phyloP scores from a whole-genome alignment of 2,329 filamentous ascomycete genomes.

The Botrytis fragariae region DNA sequence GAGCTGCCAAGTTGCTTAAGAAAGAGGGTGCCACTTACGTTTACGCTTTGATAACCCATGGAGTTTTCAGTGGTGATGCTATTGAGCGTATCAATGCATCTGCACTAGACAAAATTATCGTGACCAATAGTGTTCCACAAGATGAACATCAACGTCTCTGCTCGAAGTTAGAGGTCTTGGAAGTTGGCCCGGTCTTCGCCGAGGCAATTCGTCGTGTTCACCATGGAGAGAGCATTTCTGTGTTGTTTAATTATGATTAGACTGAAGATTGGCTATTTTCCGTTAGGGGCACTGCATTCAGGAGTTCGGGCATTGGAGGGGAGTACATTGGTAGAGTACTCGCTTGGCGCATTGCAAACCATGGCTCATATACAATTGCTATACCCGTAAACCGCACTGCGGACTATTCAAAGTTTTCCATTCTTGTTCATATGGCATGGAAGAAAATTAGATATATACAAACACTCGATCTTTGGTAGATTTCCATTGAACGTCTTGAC shows the following conservation, averaged over 20 bases:
- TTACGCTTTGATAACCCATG: slow-evolving; percentile 90
- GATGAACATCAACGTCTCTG: slow-evolving; percentile 73
- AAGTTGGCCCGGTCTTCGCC: slow-evolving; percentile 87
- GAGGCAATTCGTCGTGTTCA: slow-evolving; percentile 95
- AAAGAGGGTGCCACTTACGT: slow-evolving; percentile 90
- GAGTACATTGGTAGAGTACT: slow-evolving; percentile 18
- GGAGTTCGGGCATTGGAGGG: slow-evolving; percentile 13
- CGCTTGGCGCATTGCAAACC: slow-evolving; percentile 15
- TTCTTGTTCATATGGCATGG: slow-evolving; percentile 16
- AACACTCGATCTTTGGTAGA: slow-evolving; percentile 18
- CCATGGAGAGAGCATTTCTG: slow-evolving; percentile 85
- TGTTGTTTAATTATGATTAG: slow-evolving; percentile 22
- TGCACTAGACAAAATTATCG: slow-evolving; percentile 86
- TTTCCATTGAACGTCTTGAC: slow-evolving; percentile 18
- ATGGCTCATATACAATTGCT: slow-evolving; percentile 18
- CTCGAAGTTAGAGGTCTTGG: slow-evolving; percentile 86
- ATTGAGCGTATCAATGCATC: slow-evolving; percentile 93
- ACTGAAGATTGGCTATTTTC: slow-evolving; percentile 17
- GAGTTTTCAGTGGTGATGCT: slow-evolving; percentile 91
- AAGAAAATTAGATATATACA: slow-evolving; percentile 6
- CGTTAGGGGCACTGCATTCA: not conserved
- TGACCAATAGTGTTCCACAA: slow-evolving; percentile 94
- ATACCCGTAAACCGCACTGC: slow-evolving; percentile 18
- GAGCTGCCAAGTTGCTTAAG: slow-evolving; percentile 94
- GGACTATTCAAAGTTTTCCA: slow-evolving; percentile 13